Evolutionary conservation across 768 basidiomycete genomes (phyloP).

Genomic region (Rubroboletus pulcherrimus): DNA sequence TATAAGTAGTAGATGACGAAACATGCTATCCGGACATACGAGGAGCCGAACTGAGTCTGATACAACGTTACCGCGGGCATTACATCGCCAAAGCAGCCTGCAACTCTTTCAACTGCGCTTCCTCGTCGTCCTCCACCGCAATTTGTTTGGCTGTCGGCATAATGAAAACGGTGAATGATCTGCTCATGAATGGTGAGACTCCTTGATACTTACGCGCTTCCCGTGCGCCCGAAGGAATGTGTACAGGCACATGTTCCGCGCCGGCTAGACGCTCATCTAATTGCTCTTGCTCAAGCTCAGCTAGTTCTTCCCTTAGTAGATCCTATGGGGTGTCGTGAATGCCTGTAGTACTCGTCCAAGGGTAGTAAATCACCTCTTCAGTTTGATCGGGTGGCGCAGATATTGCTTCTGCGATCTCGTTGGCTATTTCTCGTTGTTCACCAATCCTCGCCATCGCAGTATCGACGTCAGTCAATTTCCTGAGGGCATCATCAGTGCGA

Average conservation of each 20-base stretch:
- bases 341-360: not conserved
- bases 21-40: slow-evolving; percentile 17
- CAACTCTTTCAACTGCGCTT: slow-evolving; percentile 79
- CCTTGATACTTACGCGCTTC: slow-evolving; percentile 45
- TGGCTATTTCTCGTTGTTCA: slow-evolving; percentile 88
- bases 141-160: slow-evolving; percentile 28
- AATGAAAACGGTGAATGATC: slow-evolving; percentile 5
- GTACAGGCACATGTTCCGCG: slow-evolving; percentile 87
- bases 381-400: slow-evolving; percentile 64
- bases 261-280: slow-evolving; percentile 81
- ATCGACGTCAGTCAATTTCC: slow-evolving; percentile 86
- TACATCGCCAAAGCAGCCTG: slow-evolving; percentile 88
- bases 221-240: slow-evolving; percentile 63
- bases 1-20: slow-evolving; percentile 32
- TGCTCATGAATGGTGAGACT: not conserved
- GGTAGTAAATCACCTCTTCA: slow-evolving; percentile 62
- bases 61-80: slow-evolving; percentile 14
- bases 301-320: slow-evolving; percentile 73
- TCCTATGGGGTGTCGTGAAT: slow-evolving; percentile 49
- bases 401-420: slow-evolving; percentile 88
- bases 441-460: slow-evolving; percentile 80
- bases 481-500: slow-evolving; percentile 30
- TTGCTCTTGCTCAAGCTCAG: slow-evolving; percentile 83
- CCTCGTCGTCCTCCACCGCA: slow-evolving; percentile 86
- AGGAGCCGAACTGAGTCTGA: slow-evolving; percentile 5